These are phyloP conservation scores for Coemansia sp. DNA, from an alignment of 192 early-diverging fungal genomes.

Conservation along the genomic window DNA sequence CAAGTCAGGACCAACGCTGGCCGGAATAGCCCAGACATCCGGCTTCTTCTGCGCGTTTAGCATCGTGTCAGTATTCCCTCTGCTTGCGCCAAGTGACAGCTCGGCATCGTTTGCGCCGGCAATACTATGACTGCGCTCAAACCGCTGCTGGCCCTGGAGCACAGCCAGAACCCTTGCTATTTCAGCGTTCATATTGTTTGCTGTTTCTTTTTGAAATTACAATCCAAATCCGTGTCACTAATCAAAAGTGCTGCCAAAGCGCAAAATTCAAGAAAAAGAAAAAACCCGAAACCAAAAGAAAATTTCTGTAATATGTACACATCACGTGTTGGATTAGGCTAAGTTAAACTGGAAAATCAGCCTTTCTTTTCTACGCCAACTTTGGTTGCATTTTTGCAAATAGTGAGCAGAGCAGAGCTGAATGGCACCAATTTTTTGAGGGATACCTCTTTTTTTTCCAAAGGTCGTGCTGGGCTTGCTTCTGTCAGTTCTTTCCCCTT, in stretches of 20 bases:
- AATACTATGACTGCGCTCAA: not conserved
- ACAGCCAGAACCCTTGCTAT: not conserved
- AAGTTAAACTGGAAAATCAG: not conserved
- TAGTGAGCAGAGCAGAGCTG: not conserved
- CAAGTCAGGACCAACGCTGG: conserved; percentile 41
- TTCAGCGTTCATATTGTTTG: conserved; percentile 1
- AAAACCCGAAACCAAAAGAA: not conserved
- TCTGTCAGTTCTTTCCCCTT: not conserved
- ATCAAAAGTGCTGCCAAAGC: no score
- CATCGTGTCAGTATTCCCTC: not conserved
- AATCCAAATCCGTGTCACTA: not conserved
- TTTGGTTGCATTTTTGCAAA: not conserved
- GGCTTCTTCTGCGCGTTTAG: conserved; percentile 6
- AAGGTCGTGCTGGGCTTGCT: not conserved
- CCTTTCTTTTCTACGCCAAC: not conserved
- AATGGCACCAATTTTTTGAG: not conserved
- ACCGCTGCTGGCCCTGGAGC: conserved; percentile 3
- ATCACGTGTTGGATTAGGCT: conserved; percentile 8
- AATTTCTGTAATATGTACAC: not conserved
- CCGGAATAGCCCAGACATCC: conserved; percentile 33
- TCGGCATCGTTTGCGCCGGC: not conserved
- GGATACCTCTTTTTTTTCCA: not conserved
- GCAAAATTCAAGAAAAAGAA: not conserved
- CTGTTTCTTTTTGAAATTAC: not conserved
- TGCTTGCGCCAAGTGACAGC: not conserved